Conservation (phyloP, 768 basidiomycete genomes). For the Trametes coccinea region DNA sequence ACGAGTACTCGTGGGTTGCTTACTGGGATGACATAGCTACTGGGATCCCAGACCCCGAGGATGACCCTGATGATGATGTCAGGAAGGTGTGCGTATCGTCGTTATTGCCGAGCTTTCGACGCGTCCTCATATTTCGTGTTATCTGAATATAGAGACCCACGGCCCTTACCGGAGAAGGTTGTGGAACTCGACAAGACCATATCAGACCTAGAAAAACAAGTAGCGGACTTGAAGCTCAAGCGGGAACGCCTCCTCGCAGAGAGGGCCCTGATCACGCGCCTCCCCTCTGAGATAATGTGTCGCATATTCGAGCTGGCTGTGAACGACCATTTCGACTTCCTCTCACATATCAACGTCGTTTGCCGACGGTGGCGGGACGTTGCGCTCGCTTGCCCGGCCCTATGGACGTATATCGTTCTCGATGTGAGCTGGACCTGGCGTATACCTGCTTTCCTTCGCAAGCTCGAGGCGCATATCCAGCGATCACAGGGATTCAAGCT, state of each 20-base stretch:
- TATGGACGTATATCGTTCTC: constrained; percentile 35
- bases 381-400: constrained; percentile 27
- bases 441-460: constrained; percentile 28
- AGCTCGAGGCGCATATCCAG: constrained; percentile 26
- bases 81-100: neutral
- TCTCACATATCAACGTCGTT: constrained; percentile 28
- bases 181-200: constrained; percentile 29
- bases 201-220: constrained; percentile 26
- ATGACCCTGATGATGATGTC: neutral
- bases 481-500: constrained; percentile 33
- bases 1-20: neutral
- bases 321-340: constrained; percentile 27
- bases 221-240: constrained; percentile 26
- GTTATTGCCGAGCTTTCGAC: neutral
- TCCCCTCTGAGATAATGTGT: constrained; percentile 33
- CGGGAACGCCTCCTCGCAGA: constrained; percentile 27
- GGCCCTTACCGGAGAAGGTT: constrained; percentile 26
- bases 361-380: constrained; percentile 31
- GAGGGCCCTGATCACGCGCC: constrained; percentile 29
- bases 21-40: neutral
- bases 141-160: constrained; percentile 27
- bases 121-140: neutral
- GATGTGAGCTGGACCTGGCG: constrained; percentile 31
- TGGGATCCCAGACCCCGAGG: neutral
- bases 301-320: constrained; percentile 35